phyloP scores from a whole-genome alignment of 257 asterid species.

The Mitragyna speciosa region DNA sequence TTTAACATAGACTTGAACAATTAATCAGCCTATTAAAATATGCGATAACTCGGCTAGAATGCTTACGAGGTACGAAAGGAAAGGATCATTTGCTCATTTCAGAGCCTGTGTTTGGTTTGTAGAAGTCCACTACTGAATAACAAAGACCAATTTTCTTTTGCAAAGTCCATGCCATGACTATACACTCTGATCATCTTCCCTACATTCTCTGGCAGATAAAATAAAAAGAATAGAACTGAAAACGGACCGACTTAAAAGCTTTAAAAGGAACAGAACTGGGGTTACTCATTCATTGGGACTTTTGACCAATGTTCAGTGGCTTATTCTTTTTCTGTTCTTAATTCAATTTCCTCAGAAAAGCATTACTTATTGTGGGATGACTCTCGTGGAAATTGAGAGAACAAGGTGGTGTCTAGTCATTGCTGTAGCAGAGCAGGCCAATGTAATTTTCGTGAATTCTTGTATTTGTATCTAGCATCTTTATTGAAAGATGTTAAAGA shows the following conservation, averaged over 20 bases:
- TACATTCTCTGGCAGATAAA: slow-evolving; percentile 26
- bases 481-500: slow-evolving; percentile 41
- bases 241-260: slow-evolving; percentile 15
- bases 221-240: slow-evolving; percentile 30
- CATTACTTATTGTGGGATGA: not conserved
- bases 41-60: not conserved
- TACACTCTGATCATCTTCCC: slow-evolving; percentile 21
- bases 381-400: slow-evolving; percentile 14
- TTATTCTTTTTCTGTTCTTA: slow-evolving; percentile 11
- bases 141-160: not conserved
- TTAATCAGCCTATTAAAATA: not conserved
- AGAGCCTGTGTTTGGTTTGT: not conserved
- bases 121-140: not conserved
- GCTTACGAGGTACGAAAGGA: not conserved
- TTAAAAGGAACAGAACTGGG: slow-evolving; percentile 23
- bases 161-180: not conserved
- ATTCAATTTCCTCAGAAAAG: slow-evolving; percentile 4
- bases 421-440: slow-evolving; percentile 25
- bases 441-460: slow-evolving; percentile 18
- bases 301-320: slow-evolving; percentile 26
- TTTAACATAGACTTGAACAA: not conserved
- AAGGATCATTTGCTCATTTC: not conserved
- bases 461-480: slow-evolving; percentile 29
- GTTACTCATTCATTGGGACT: slow-evolving; percentile 22
- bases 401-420: slow-evolving; percentile 27